Percentiles rank a stretch among this genome's conserved stretches.
Evolutionary conservation across 1,139 yeast species (phyloP).

Genomic region (Pichia sp.): DNA sequence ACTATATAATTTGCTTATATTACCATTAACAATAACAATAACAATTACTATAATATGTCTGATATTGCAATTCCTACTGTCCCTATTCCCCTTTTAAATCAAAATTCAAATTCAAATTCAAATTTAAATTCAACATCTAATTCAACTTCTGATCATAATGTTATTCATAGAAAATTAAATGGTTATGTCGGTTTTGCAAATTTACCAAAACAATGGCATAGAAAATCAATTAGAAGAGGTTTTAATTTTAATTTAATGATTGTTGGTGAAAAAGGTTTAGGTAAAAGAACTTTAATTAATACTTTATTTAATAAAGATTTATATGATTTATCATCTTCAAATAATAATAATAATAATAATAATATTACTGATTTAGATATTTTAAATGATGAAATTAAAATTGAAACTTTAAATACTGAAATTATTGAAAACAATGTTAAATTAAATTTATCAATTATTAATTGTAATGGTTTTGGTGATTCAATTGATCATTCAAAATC

Average conservation of each 20-base stretch:
- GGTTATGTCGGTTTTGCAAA: constrained; percentile 98
- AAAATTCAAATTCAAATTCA: not conserved
- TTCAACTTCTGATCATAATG: constrained; percentile 28
- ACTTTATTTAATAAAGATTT: constrained; percentile 81
- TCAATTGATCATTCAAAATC: constrained; percentile 79
- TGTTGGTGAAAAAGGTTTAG: constrained; percentile 89
- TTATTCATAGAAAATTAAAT: constrained; percentile 75
- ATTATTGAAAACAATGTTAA: constrained; percentile 93
- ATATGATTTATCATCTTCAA: constrained; percentile 31
- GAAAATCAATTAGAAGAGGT: constrained; percentile 91
- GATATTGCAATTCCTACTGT: not conserved
- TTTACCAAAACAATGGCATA: constrained; percentile 98
- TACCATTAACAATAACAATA: no score
- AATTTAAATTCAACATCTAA: not conserved
- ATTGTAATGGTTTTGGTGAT: constrained; percentile 94
- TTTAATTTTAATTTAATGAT: constrained; percentile 83
- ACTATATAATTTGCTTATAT: no score
- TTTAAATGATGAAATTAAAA: constrained; percentile 41
- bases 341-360: constrained; percentile 22
- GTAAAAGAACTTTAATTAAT: constrained; percentile 87
- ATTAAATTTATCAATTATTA: constrained; percentile 76
- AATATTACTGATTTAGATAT: constrained; percentile 17
- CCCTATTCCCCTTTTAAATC: not conserved
- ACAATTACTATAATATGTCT: not conserved
- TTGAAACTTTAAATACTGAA: constrained; percentile 62